Evolutionary conservation across 495 filamentous ascomycete genomes (phyloP).

Genomic region (Penicillium odoratum): DNA sequence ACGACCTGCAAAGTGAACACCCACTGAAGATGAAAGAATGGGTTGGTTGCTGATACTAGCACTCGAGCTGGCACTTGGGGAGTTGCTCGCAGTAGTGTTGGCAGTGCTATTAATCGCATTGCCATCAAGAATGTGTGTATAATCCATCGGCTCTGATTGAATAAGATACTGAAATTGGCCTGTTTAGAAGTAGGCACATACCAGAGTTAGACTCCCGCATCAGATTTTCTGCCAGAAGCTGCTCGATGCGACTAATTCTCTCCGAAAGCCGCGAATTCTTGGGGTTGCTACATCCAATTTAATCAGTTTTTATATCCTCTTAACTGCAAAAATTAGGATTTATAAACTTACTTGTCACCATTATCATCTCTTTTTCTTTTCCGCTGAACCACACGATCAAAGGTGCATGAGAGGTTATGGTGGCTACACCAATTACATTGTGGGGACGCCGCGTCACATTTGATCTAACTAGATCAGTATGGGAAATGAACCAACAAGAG

Average conservation of each 20-base stretch:
- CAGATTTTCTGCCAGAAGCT: constrained; percentile 37
- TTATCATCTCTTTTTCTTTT: constrained; percentile 32
- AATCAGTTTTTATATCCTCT: neutral
- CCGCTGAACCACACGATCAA: constrained; percentile 38
- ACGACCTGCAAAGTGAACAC: constrained; percentile 50
- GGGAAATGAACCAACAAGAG: neutral
- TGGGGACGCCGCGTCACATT: constrained; percentile 47
- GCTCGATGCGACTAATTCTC: constrained; percentile 43
- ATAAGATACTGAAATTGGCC: neutral
- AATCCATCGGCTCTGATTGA: constrained; percentile 11
- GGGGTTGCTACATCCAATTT: constrained; percentile 16
- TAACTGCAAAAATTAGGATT: neutral
- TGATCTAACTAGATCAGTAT: constrained; percentile 38
- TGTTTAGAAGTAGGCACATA: constrained; percentile 10
- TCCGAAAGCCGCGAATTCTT: constrained; percentile 35
- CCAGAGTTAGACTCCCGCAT: constrained; percentile 21
- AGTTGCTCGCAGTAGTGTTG: constrained; percentile 12
- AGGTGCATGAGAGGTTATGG: constrained; percentile 51
- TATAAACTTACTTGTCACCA: constrained; percentile 20
- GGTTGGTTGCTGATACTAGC: constrained; percentile 13
- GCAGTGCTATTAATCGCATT: constrained; percentile 7
- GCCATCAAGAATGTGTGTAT: constrained; percentile 8
- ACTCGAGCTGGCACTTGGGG: constrained; percentile 17
- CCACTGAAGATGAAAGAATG: constrained; percentile 32
- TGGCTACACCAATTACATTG: constrained; percentile 56